Conservation (phyloP, 192 early-diverging fungal species). For the Podila minutissima region DNA sequence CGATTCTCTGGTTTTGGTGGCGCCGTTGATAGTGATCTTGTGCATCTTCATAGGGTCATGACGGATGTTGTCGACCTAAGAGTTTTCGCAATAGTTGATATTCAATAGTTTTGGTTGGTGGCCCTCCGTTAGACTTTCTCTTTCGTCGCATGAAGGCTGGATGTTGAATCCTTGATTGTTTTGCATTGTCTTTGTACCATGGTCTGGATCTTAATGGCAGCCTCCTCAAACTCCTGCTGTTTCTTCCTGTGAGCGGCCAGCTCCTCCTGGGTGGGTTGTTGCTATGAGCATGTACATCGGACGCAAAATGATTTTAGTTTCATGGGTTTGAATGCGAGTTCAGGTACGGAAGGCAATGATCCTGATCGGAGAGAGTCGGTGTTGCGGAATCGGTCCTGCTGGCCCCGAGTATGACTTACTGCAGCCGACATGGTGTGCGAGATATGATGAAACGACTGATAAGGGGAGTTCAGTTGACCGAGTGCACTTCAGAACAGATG, state of each 20-base stretch:
- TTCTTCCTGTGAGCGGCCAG: constrained; percentile 40
- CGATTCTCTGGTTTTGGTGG: constrained; percentile 53
- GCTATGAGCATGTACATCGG: constrained; percentile 12
- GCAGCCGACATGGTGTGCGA: neutral
- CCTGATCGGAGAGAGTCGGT: no score
- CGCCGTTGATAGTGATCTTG: constrained; percentile 48
- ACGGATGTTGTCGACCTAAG: constrained; percentile 38
- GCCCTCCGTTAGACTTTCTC: neutral
- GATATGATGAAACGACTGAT: neutral
- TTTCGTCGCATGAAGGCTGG: neutral
- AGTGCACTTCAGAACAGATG: no score
- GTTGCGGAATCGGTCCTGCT: no score
- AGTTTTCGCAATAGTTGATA: neutral
- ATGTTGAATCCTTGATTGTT: neutral
- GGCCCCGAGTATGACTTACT: neutral
- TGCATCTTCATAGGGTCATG: constrained; percentile 49
- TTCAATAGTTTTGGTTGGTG: neutral
- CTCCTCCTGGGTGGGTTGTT: constrained; percentile 42
- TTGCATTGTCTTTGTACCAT: constrained; percentile 18
- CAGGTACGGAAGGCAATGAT: neutral
- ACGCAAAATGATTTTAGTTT: neutral
- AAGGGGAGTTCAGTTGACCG: no score
- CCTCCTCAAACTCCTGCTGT: constrained; percentile 48
- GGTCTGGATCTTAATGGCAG: constrained; percentile 31
- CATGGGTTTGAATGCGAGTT: neutral